Percentiles rank a stretch among this genome's conserved stretches.
Evolutionary conservation across 176 grass and related monocot genomes (phyloP).

Genomic region (Pharus latifolius): DNA sequence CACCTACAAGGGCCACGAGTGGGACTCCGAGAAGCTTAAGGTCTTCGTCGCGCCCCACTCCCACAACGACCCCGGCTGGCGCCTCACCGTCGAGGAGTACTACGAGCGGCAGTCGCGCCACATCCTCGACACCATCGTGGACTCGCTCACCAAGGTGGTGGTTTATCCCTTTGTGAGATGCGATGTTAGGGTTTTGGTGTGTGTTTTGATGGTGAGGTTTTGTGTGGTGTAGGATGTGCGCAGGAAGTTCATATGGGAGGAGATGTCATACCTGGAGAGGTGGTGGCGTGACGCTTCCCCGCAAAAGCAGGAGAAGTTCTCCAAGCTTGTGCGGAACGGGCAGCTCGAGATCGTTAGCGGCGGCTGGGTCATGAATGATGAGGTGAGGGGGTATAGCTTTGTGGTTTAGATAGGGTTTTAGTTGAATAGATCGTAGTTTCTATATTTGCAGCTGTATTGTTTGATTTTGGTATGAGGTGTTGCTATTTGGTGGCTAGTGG

Average conservation of each 20-base stretch:
- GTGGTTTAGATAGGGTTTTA: slow-evolving; percentile 29
- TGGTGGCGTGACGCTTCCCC: slow-evolving; percentile 91
- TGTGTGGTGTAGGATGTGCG: slow-evolving; percentile 44
- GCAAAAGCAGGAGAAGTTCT: slow-evolving; percentile 55
- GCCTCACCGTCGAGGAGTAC: slow-evolving; percentile 92
- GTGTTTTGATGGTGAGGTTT: not conserved
- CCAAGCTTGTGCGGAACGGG: slow-evolving; percentile 65
- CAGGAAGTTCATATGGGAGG: slow-evolving; percentile 98
- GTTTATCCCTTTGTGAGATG: not conserved
- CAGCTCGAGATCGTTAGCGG: slow-evolving; percentile 97
- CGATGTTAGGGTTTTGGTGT: not conserved
- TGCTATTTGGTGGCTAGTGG: not conserved
- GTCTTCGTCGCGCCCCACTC: slow-evolving; percentile 96
- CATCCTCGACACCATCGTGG: slow-evolving; percentile 85
- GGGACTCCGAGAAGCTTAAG: slow-evolving; percentile 86
- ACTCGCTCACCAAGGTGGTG: slow-evolving; percentile 83
- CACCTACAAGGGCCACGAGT: slow-evolving; percentile 65
- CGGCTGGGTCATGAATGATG: slow-evolving; percentile 99
- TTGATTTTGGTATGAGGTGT: not conserved
- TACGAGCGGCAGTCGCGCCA: slow-evolving; percentile 75
- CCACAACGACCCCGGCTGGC: slow-evolving; percentile 96
- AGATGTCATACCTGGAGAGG: slow-evolving; percentile 98
- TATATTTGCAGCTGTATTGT: not conserved
- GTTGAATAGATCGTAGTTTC: not conserved
- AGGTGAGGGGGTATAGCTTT: slow-evolving; percentile 32